Conservation (phyloP, 2,329 filamentous ascomycete species). For the Pseudogymnoascus sp. region DNA sequence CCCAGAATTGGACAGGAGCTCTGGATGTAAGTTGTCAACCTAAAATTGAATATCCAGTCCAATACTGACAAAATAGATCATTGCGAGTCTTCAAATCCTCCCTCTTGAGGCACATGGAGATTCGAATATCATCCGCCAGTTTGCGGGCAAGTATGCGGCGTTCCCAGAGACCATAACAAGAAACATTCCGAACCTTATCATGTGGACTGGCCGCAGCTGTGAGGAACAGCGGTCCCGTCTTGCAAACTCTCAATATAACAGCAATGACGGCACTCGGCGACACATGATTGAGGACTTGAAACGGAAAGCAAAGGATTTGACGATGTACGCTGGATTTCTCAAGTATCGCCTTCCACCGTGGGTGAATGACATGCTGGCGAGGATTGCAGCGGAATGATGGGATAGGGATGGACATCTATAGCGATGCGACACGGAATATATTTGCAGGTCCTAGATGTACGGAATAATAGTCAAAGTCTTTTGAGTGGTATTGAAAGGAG, state of each 20-base stretch:
- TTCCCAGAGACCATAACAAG: constrained; percentile 75
- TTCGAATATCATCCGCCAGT: constrained; percentile 68
- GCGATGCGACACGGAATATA: neutral
- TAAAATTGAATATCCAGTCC: constrained; percentile 19
- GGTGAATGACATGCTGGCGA: constrained; percentile 80
- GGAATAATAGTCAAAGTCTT: neutral
- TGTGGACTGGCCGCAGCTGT: constrained; percentile 89
- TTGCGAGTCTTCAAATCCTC: constrained; percentile 67
- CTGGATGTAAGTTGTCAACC: constrained; percentile 52
- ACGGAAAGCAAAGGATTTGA: constrained; percentile 79
- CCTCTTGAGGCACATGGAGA: constrained; percentile 70
- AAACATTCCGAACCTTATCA: constrained; percentile 82
- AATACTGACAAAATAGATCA: constrained; percentile 46
- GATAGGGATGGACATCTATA: neutral
- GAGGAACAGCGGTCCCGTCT: constrained; percentile 68
- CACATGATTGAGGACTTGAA: constrained; percentile 63
- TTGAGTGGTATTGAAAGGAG: neutral
- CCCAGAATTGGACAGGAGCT: constrained; percentile 50
- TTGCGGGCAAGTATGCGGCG: constrained; percentile 71
- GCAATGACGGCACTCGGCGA: constrained; percentile 56
- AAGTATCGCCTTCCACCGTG: constrained; percentile 81
- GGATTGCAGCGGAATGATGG: constrained; percentile 26
- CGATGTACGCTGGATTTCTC: constrained; percentile 88
- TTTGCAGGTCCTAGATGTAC: constrained; percentile 1
- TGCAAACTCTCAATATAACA: constrained; percentile 64